Evolutionary conservation across 2,329 filamentous ascomycete species (phyloP).

Genomic region (Monilinia fructigena): DNA sequence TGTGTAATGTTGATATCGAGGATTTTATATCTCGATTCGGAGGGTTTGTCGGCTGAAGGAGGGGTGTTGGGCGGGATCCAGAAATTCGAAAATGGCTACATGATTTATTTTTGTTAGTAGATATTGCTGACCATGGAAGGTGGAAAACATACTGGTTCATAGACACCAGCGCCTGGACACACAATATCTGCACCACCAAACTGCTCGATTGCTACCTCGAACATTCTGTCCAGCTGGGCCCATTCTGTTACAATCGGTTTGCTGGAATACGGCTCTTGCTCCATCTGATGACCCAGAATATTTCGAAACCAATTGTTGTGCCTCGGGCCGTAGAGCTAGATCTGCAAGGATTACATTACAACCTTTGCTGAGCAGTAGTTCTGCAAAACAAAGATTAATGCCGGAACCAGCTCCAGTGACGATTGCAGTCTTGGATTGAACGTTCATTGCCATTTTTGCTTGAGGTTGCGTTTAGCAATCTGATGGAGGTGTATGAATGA

Average conservation of each 20-base stretch:
- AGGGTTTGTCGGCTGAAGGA: constrained; percentile 44
- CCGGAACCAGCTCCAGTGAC: constrained; percentile 56
- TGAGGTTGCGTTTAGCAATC: not conserved
- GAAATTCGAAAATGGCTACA: constrained; percentile 49
- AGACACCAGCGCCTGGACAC: constrained; percentile 49
- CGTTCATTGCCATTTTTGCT: constrained; percentile 37
- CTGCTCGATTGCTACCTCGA: constrained; percentile 38
- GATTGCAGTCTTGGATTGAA: constrained; percentile 50
- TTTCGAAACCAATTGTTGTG: constrained; percentile 39
- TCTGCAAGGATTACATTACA: constrained; percentile 51
- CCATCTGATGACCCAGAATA: constrained; percentile 26
- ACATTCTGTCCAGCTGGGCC: constrained; percentile 41
- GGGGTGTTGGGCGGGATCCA: constrained; percentile 48
- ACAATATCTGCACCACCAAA: constrained; percentile 43
- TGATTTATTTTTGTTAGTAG: not conserved
- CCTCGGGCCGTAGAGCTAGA: constrained; percentile 46
- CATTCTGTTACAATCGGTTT: constrained; percentile 47
- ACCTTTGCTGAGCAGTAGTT: constrained; percentile 43
- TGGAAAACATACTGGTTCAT: constrained; percentile 43
- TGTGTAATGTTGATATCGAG: constrained; percentile 53
- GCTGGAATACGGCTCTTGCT: constrained; percentile 43
- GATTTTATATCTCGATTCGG: constrained; percentile 45
- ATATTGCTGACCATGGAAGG: rapidly evolving
- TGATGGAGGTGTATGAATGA: not conserved
- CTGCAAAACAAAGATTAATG: constrained; percentile 49